These are phyloP conservation scores for Musa itinerans DNA, from an alignment of 176 grass and related monocot genomes.

Conservation along the genomic window DNA sequence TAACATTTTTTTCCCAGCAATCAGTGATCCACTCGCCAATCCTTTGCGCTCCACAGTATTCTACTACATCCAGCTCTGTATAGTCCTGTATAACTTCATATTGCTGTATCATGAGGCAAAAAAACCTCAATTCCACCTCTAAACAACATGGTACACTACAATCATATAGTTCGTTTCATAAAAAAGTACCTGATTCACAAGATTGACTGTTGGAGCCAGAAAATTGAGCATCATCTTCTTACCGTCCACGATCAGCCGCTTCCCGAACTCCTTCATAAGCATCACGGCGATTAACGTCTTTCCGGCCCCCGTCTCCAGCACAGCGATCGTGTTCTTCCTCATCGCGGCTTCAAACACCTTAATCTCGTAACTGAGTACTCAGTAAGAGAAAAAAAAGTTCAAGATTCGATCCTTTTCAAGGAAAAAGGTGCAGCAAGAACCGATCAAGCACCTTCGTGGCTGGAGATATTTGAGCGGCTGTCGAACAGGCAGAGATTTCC, in stretches of 20 bases:
- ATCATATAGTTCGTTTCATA: neutral
- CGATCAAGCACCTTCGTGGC: neutral
- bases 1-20: constrained; percentile 38
- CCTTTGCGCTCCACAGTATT: constrained; percentile 35
- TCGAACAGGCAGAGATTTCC: neutral
- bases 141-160: neutral
- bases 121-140: neutral
- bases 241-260: constrained; percentile 20
- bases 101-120: constrained; percentile 21
- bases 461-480: neutral
- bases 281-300: constrained; percentile 59
- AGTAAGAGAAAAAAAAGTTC: neutral
- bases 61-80: constrained; percentile 32
- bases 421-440: neutral
- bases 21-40: constrained; percentile 30
- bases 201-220: constrained; percentile 52
- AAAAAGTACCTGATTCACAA: constrained; percentile 40
- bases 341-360: constrained; percentile 46
- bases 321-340: constrained; percentile 53
- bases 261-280: constrained; percentile 40
- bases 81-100: constrained; percentile 38
- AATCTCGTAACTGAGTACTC: constrained; percentile 39
- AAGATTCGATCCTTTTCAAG: neutral
- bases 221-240: constrained; percentile 34
- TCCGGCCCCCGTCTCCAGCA: constrained; percentile 48